Evolutionary conservation across 139 green algal species (phyloP), one percentile per base, ranked within the genome.

Genomic region (Axilococcus clingmanii): DNA sequence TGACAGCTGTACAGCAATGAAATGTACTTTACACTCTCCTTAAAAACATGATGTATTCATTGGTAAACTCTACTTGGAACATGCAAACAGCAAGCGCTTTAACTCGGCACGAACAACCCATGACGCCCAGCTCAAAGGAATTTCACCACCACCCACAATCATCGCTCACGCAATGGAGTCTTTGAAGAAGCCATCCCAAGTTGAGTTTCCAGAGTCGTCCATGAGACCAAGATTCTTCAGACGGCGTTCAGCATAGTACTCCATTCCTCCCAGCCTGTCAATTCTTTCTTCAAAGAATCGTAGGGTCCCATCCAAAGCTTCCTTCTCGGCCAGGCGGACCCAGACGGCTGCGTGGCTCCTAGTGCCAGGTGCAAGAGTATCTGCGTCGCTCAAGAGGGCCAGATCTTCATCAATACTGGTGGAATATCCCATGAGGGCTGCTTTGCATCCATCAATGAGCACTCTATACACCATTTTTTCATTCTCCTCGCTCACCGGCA

Each of bases 201-300:
- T 91, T 3, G 70, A 81, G 3, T 59, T 61, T 17, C 79, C 83
- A 37, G 79, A 59, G 30, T 91, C 81, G 52, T 95, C 84, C 55
- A 95, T 62, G 25, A 95, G 69, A 14, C 82, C 82, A 53, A 95
- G 65, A 12, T 70, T 41, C 69, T 83, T 82, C 29, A 95, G 63
- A 20, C 86, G 52, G 36, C 82, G 65, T 66, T 95, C 86, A 52
- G 59, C 62, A 52, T 93, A 93, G 54, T 85, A 94, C 41, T 84
- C 84, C 51, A 93, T 63, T 40, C 75, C 76, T 19, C 74, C 64
- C n/a, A 89, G 54, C 22, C 48, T 44, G 15, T 57, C 52, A 9
- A 84, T 42, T 16, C 84, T 74, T 17, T 78, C 57, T 62, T 86
- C 75, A 65, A 94, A 89, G 40, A 59, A 90, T 8, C 53, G 56